Evolutionary conservation across 2,329 filamentous ascomycete species (phyloP).

Genomic region (Sporothrix sp.): DNA sequence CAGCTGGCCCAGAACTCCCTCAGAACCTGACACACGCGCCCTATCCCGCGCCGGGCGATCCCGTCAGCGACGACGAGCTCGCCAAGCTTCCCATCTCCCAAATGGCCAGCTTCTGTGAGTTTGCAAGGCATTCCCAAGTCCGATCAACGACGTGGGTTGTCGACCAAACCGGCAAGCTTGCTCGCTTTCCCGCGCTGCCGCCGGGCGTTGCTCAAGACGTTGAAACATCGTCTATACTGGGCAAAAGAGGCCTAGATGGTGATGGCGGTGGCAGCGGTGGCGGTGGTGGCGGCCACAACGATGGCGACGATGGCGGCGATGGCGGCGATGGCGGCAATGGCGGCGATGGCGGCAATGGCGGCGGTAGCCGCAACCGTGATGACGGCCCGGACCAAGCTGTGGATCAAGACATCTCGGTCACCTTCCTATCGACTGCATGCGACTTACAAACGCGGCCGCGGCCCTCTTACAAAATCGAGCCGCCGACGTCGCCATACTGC

Average conservation of each 20-base stretch:
- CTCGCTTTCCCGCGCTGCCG: conserved; percentile 10
- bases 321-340: too few relatives aligned
- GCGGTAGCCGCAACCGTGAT: too few relatives aligned
- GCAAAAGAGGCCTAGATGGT: background rate
- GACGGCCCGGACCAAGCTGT: background rate
- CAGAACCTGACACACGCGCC: too few relatives aligned
- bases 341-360: too few relatives aligned
- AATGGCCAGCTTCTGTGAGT: conserved; percentile 10
- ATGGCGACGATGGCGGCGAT: too few relatives aligned
- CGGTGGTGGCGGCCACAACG: background rate
- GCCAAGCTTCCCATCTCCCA: too few relatives aligned
- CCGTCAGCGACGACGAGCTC: too few relatives aligned
- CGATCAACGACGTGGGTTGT: conserved; percentile 6
- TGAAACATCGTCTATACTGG: background rate
- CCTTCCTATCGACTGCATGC: conserved; percentile 8
- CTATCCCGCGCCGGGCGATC: too few relatives aligned
- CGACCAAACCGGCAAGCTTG: conserved; percentile 1
- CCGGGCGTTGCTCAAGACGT: background rate
- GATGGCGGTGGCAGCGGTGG: background rate
- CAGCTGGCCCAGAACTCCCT: too few relatives aligned
- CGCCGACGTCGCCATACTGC: conserved; percentile 7
- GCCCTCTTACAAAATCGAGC: conserved; percentile 5
- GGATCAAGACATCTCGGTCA: conserved; percentile 6
- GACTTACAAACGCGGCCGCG: conserved; percentile 9
- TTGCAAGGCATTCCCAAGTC: conserved; percentile 6